Evolutionary conservation across 192 early-diverging fungal genomes (phyloP), one percentile per base, ranked within the genome.

Genomic region (Physocladia obscura): DNA sequence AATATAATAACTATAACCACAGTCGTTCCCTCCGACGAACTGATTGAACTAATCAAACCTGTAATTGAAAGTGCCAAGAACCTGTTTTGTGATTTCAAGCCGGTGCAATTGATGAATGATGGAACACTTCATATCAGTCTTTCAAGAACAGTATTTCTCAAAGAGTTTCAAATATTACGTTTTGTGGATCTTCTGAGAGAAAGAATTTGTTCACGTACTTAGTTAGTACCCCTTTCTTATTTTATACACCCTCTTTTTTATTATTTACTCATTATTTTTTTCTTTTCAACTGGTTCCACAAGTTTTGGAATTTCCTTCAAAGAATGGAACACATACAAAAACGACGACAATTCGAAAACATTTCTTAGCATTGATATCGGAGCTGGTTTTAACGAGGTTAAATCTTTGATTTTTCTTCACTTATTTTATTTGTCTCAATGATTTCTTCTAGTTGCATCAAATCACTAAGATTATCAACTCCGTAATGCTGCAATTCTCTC

Each of bases 311-410:
- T 64, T 2, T 64, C 62, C 6, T 38, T 64, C 2, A 27, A 5
- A 21, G 32, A 50, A 32, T 64, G 49, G 31, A 64, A 64, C 30
- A 19, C 62, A 19, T 64, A 64, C 44, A 11, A 35, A 6, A 64
- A 64, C 26, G 62, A 64, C 19, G 62, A 64, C 29, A 4, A 34
- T 11, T 50, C 62, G 11, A 64, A 64, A 26, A 49, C 44, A 6
- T 64, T 64, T 31, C 52, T 64, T 47, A 64, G 62, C 32, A 50
- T 64, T 27, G 62, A 64, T 50, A 49, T 64, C 13, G 62, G 62
- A n/a, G 26, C 48, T 1, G 62, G 62, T 4, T n/a, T 34, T 2
- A 27, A 1, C 4, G 48, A 64, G 48, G 62, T 64, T 11, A 8
- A 24, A 11, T 15, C 13, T 58, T 36, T 3, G 26, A 51, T 19